phyloP scores from a whole-genome alignment of 495 filamentous ascomycete genomes.

The Trichoderma orchidacearum region DNA sequence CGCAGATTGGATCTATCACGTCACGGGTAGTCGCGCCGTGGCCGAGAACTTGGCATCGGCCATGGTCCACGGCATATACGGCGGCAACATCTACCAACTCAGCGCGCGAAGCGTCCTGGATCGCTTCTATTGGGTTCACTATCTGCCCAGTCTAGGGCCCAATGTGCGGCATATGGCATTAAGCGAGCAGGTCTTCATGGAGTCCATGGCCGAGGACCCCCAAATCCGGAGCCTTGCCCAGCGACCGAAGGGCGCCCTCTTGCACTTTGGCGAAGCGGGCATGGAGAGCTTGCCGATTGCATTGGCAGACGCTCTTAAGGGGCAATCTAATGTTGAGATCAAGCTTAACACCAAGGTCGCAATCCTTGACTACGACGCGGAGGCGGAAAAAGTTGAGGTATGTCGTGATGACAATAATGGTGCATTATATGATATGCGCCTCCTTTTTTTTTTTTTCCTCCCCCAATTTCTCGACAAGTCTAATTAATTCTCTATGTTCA shows the following conservation, averaged over 20 bases:
- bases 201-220: conserved; percentile 33
- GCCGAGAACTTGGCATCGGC: conserved; percentile 69
- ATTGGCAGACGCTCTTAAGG: conserved; percentile 26
- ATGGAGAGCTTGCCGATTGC: conserved; percentile 32
- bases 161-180: not conserved
- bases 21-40: conserved; percentile 35
- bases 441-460: too few relatives aligned
- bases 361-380: conserved; percentile 11
- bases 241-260: conserved; percentile 7
- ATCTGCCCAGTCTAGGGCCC: not conserved
- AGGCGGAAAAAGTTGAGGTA: conserved; percentile 6
- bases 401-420: conserved; percentile 2
- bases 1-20: conserved; percentile 48
- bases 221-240: conserved; percentile 1
- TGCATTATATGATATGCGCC: too few relatives aligned
- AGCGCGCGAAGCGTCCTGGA: conserved; percentile 28
- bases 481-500: conserved; percentile 1
- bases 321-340: conserved; percentile 39
- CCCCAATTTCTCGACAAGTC: not conserved
- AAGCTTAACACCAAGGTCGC: conserved; percentile 27
- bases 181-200: not conserved
- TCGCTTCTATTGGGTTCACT: not conserved
- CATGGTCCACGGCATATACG: conserved; percentile 81
- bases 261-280: conserved; percentile 44
- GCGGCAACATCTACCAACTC: conserved; percentile 75